Conservation (phyloP, 257 asterid genomes). For the Solanum etuberosum region DNA sequence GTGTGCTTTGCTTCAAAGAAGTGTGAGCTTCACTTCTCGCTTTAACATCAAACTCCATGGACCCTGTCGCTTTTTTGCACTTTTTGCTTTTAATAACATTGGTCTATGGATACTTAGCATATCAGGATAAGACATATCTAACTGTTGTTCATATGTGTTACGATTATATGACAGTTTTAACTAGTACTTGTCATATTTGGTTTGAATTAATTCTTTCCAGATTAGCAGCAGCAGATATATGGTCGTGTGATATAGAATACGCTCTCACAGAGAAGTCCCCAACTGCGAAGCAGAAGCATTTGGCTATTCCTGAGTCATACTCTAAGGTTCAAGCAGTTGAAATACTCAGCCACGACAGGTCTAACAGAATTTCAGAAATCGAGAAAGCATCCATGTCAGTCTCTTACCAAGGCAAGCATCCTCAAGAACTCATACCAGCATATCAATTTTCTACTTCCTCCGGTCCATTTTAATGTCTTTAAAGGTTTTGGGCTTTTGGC, state of each 20-base stretch:
- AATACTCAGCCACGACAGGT: slow-evolving; percentile 15
- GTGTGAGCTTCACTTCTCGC: not conserved
- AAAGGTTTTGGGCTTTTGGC: not conserved
- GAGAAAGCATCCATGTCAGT: slow-evolving; percentile 6
- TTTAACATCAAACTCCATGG: not conserved
- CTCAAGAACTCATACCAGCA: slow-evolving; percentile 3
- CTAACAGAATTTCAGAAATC: slow-evolving; percentile 13
- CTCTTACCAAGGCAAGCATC: slow-evolving; percentile 25
- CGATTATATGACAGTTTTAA: not conserved
- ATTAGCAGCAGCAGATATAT: slow-evolving; percentile 16
- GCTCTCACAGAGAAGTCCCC: slow-evolving; percentile 11
- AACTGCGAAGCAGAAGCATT: slow-evolving; percentile 13
- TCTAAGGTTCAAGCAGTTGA: slow-evolving; percentile 9
- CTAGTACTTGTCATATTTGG: not conserved
- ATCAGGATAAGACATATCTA: not conserved
- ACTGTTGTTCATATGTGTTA: not conserved
- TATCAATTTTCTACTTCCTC: not conserved
- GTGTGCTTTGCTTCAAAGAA: not conserved
- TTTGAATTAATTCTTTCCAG: slow-evolving; percentile 16
- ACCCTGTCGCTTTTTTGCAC: not conserved
- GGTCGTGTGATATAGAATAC: slow-evolving; percentile 6
- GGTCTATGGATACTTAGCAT: not conserved
- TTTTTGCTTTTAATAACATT: not conserved
- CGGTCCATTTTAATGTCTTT: not conserved
- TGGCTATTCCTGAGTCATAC: slow-evolving; percentile 5